These are phyloP conservation scores for Phytophthora brassicae DNA, from an alignment of 352 stramenopile species.

Conservation along the genomic window DNA sequence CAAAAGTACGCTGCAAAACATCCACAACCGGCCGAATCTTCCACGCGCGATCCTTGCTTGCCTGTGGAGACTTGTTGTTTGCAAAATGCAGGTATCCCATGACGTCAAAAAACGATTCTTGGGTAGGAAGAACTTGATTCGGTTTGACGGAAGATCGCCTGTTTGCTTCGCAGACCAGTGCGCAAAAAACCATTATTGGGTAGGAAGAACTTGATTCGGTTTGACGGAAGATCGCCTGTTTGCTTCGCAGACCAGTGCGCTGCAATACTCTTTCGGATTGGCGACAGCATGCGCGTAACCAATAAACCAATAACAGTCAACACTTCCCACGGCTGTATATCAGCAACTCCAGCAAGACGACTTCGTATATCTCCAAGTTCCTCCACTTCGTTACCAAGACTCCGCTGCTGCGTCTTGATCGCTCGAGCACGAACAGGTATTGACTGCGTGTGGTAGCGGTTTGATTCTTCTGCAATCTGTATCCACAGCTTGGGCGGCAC, in stretches of 20 bases:
- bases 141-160: too few species aligned
- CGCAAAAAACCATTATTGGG: too few species aligned
- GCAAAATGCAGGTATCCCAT: too few species aligned
- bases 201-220: neutral
- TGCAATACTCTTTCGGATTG: neutral
- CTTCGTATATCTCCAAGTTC: neutral
- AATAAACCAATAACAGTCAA: neutral
- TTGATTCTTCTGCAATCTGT: slow-evolving; percentile 8
- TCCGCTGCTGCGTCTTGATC: neutral
- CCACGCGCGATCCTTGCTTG: too few species aligned
- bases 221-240: neutral
- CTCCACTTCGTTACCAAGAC: neutral
- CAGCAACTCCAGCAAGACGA: neutral
- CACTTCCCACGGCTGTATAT: slow-evolving; percentile 1
- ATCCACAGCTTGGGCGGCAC: slow-evolving; percentile 6
- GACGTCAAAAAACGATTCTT: too few species aligned
- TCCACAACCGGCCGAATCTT: too few species aligned
- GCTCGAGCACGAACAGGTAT: neutral
- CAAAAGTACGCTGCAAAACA: too few species aligned
- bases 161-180: too few species aligned
- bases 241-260: neutral
- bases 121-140: too few species aligned
- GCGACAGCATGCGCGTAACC: too few species aligned
- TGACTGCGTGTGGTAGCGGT: slow-evolving; percentile 3
- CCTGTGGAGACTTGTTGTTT: too few species aligned